These are phyloP conservation scores for Styphnolobium japonicum DNA, from an alignment of 306 rosid genomes.

Conservation along the genomic window DNA sequence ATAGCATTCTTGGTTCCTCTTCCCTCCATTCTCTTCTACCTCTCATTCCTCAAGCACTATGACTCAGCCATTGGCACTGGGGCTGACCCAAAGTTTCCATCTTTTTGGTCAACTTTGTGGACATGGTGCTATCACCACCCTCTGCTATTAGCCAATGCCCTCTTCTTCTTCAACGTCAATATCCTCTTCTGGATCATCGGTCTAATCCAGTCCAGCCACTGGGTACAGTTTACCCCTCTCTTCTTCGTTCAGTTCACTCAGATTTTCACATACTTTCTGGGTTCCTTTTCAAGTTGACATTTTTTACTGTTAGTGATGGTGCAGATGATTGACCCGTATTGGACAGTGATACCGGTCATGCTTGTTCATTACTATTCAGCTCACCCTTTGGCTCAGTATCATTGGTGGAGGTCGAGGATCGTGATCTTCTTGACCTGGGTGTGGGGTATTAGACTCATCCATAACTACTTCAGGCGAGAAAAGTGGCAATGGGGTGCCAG, in stretches of 20 bases:
- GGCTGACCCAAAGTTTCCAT: neutral
- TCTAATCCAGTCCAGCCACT: conserved; percentile 64
- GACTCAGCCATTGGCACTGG: neutral
- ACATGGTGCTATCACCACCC: conserved; percentile 77
- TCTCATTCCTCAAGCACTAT: conserved; percentile 46
- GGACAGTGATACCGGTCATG: conserved; percentile 90
- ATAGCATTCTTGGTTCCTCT: conserved; percentile 65
- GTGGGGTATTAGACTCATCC: conserved; percentile 76
- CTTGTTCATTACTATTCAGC: conserved; percentile 60
- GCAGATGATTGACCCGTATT: conserved; percentile 92
- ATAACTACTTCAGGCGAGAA: conserved; percentile 88
- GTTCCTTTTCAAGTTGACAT: neutral
- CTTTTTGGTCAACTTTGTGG: conserved; percentile 43
- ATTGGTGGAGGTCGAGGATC: conserved; percentile 64
- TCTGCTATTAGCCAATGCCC: conserved; percentile 57
- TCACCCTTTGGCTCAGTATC: conserved; percentile 70
- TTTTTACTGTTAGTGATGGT: neutral
- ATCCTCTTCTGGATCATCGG: conserved; percentile 83
- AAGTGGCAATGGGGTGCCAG: conserved; percentile 88
- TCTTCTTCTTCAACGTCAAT: conserved; percentile 89
- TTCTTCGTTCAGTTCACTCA: neutral
- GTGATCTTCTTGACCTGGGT: conserved; percentile 66
- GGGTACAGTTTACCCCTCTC: conserved; percentile 44
- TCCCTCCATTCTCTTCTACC: conserved; percentile 73
- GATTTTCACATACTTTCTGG: neutral